Evolutionary conservation across 805 yeast genomes (phyloP), one percentile per base, ranked within the genome.

Genomic region (Pichia cabralensis): DNA sequence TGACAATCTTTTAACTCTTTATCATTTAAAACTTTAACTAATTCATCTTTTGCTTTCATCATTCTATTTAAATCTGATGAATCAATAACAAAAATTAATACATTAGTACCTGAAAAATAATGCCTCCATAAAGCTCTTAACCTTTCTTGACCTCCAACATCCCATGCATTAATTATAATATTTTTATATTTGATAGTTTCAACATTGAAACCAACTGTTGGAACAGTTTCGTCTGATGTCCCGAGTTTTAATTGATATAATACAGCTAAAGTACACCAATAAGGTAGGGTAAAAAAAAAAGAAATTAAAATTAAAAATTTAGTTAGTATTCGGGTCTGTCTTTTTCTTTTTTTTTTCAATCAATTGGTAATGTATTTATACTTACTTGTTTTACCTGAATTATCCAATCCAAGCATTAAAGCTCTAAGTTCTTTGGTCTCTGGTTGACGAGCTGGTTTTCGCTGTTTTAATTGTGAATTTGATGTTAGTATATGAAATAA

Each of bases 141-240:
- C 70, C 88, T 88, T 65, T 86, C 96, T 72, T 89, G 97, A 75
- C 97, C 97, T 81, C 97, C 97, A 52, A 88, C 96, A 76, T 89
- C 97, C 97, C 96, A 86, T 46, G 86, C 96, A 41, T 95, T 85
- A 69, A 86, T 86, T 28, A 94, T 80, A 64, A 86, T 84, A 78
- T 86, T 86, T 71, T 86, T 86, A 74, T 86, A 85, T 71, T 86
- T 95, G 55, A 86, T 95, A 43, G 96, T 86, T 68, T 86, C 96
- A 51, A 86, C 96, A 63, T 86, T 86, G 78, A 86, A 86, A 56
- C 96, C 96, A 63, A 86, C 85, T 48, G 96, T 86, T 64, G 96
- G 96, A 57, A 85, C 85, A 33, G 96, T 86, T 53, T 95, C 84
- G 56, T 86, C 94, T 54, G 86, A 84, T 71, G 85, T 95, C 60